Base-by-base conservation (phyloP, 2,329 filamentous ascomycete genomes). In the Hymenoscyphus albidus region DNA sequence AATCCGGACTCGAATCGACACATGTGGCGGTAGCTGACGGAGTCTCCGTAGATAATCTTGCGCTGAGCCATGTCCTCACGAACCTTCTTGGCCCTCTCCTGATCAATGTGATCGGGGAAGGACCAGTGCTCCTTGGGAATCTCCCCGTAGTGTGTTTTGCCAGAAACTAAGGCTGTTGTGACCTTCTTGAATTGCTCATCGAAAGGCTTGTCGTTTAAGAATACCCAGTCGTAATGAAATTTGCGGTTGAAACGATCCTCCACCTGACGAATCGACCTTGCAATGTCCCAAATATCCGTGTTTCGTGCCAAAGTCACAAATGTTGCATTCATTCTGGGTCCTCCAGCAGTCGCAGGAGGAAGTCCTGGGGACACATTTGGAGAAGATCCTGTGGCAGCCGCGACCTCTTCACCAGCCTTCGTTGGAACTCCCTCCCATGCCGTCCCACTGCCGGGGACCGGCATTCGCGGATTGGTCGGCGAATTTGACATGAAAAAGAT, bases 201-300 rank as follows among this genome's bases (percentile, higher is more conserved):
- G 74, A 99, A 99, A 0, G 93, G 91, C 77, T 93, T 87, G 76
- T 99, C 95, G 79, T 99, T 99, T 67, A 99, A 82, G 81, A 99
- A 99, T 62, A 99, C 94, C 96, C 96, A 99, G 77, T 98, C 94
- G 80, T 99, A 99, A 81, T 96, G 89, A 82, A 91, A 98, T 74
- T 94, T 91, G 74, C 88, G 87, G 81, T 99, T 99, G 87, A 99
- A 99, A 75, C 95, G 91, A 78, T 99, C 95, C 80, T 99, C 95
- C 64, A 99, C 88, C 75, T 97, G 92, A 64, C 95, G 92, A 75
- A 99, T 99, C 13, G 93, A 97, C 74, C 92, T 88, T 67, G 93
- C 91, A 75, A 99, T 97, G 60, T 99, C 95, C 95, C 95, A 99
- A 35, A 98, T 81, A 75, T 99, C 95, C 63, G 82, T 84, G 80